These are phyloP conservation scores for Saccharomycopsis fodiens DNA, from an alignment of 805 yeast species.

Conservation along the genomic window DNA sequence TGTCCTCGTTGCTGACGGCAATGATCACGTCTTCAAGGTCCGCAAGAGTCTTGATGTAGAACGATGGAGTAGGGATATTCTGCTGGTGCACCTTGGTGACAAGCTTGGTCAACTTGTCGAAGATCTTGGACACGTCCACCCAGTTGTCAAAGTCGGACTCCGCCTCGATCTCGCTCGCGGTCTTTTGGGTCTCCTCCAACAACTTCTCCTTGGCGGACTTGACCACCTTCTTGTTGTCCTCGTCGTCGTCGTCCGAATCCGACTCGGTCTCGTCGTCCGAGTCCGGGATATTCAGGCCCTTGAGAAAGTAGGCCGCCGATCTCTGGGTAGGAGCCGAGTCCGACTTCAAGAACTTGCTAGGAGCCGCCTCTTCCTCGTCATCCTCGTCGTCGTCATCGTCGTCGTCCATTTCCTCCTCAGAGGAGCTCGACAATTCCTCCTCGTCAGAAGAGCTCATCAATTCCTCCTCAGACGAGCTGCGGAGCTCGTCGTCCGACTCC, in stretches of 20 bases:
- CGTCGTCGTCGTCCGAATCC: constrained; percentile 52
- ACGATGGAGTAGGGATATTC: constrained; percentile 62
- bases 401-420: constrained; percentile 23
- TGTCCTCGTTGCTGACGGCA: constrained; percentile 43
- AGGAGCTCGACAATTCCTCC: constrained; percentile 25
- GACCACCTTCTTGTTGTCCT: constrained; percentile 67
- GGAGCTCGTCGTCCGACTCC: constrained; percentile 36
- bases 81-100: constrained; percentile 69
- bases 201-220: constrained; percentile 91
- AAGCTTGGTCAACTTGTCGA: constrained; percentile 67
- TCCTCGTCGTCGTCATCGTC: constrained; percentile 31
- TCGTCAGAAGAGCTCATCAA: constrained; percentile 26
- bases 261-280: constrained; percentile 38
- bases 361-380: constrained; percentile 26
- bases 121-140: constrained; percentile 65
- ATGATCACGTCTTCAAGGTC: constrained; percentile 61
- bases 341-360: constrained; percentile 28
- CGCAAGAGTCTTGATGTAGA: constrained; percentile 60
- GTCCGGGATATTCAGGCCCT: constrained; percentile 30
- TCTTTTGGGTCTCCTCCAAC: constrained; percentile 75
- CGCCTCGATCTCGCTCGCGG: constrained; percentile 55
- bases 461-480: constrained; percentile 34
- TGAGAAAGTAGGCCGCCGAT: constrained; percentile 20
- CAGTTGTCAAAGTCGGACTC: constrained; percentile 33
- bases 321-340: constrained; percentile 13